Conservation (phyloP, 179 eudicot species). For the Amaranthus tricolor region DNA sequence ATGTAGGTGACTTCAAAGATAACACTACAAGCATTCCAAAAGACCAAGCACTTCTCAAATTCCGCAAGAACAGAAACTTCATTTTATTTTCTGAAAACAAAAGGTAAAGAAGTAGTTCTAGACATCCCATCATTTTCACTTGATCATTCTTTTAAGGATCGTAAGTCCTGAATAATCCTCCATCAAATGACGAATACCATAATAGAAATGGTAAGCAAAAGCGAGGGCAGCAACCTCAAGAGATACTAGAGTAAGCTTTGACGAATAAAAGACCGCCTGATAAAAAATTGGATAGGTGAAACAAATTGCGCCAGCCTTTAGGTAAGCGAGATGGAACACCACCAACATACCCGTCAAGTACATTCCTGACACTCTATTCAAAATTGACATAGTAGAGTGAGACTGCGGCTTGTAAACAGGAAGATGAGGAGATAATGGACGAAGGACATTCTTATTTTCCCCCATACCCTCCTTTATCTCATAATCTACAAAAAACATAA, state of each 20-base stretch:
- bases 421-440: slow-evolving; percentile 20
- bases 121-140: no score
- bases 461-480: slow-evolving; percentile 3
- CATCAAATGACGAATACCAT: slow-evolving; percentile 12
- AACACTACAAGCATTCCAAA: no score
- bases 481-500: slow-evolving; percentile 2
- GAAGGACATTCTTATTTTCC: slow-evolving; percentile 18
- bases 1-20: no score
- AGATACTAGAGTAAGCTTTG: slow-evolving; percentile 7
- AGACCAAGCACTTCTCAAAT: no score
- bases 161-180: background rate
- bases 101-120: no score
- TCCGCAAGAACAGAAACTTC: no score
- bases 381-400: slow-evolving; percentile 12
- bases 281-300: slow-evolving; percentile 17
- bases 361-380: slow-evolving; percentile 16
- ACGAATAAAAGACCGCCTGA: slow-evolving; percentile 12
- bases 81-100: no score
- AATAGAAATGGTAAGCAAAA: background rate
- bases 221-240: slow-evolving; percentile 19
- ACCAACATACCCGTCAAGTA: slow-evolving; percentile 6
- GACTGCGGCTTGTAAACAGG: slow-evolving; percentile 6
- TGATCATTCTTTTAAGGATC: no score
- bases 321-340: background rate
- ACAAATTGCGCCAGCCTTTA: slow-evolving; percentile 11